Conservation (phyloP, 2,329 filamentous ascomycete species). For the Bretziella fagacearum region DNA sequence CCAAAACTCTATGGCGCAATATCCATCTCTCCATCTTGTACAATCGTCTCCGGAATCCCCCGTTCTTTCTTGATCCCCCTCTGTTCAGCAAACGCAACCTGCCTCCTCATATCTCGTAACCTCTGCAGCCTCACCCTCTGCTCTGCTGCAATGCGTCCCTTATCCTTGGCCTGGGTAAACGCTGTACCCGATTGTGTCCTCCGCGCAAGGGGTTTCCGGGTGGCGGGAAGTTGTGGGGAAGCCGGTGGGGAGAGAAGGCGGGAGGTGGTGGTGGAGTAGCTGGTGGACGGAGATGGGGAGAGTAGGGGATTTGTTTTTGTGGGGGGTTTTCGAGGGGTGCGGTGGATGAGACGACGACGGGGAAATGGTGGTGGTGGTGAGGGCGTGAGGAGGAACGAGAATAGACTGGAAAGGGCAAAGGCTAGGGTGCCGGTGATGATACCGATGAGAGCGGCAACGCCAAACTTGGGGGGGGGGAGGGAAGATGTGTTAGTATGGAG, state of each 20-base stretch:
- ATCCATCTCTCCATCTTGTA: neutral
- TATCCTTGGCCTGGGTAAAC: neutral
- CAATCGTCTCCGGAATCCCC: constrained; percentile 2
- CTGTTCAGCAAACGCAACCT: neutral
- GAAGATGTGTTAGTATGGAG: neutral
- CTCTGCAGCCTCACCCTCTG: constrained; percentile 3
- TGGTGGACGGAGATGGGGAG: neutral
- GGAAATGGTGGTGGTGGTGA: neutral
- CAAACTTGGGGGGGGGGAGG: constrained; percentile 6
- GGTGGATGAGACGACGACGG: neutral
- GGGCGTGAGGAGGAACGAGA: neutral
- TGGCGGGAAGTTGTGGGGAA: neutral
- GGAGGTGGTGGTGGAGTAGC: neutral
- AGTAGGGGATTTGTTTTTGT: neutral
- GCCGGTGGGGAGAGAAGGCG: constrained; percentile 1
- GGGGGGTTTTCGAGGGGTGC: neutral
- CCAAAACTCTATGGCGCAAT: neutral
- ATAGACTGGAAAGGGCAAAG: neutral
- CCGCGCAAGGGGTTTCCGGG: neutral
- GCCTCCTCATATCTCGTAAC: neutral
- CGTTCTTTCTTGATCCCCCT: neutral
- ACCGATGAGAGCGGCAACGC: constrained; percentile 11
- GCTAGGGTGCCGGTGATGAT: constrained; percentile 11
- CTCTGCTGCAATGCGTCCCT: neutral
- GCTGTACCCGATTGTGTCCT: too few species aligned